Percentiles rank a stretch among this genome's conserved stretches.
phyloP scores from a whole-genome alignment of 305 asterid species.

The Plantago coronopus region DNA sequence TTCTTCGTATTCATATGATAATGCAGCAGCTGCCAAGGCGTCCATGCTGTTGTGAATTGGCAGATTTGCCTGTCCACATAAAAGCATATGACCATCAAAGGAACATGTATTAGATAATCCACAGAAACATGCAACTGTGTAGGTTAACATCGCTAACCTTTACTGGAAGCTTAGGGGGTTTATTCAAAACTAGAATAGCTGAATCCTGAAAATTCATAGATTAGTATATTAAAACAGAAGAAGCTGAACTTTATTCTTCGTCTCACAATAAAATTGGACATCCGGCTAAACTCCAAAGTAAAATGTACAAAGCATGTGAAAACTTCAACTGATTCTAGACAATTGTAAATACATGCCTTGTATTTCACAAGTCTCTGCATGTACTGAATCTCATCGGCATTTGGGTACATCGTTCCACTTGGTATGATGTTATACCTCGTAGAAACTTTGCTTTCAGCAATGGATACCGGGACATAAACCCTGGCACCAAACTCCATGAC shows the following conservation, averaged over 20 bases:
- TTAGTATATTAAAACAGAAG: conserved; percentile 17
- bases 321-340: too few species aligned
- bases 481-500: conserved; percentile 61
- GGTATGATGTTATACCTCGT: conserved; percentile 87
- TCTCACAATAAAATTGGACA: too few species aligned
- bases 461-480: conserved; percentile 63
- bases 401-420: conserved; percentile 72
- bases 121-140: conserved; percentile 2
- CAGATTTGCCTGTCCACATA: conserved; percentile 53
- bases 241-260: neutral
- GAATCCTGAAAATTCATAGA: conserved; percentile 56
- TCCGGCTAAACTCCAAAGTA: too few species aligned
- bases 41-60: conserved; percentile 96
- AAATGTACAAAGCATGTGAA: too few species aligned
- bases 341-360: conserved; percentile 42
- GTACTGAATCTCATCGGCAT: conserved; percentile 92
- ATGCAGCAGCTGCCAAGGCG: conserved; percentile 94
- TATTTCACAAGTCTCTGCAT: conserved; percentile 73
- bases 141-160: conserved; percentile 51
- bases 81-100: conserved; percentile 1
- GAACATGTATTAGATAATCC: conserved; percentile 12
- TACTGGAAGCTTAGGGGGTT: conserved; percentile 88
- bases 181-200: conserved; percentile 74
- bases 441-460: conserved; percentile 66
- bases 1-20: conserved; percentile 71